phyloP scores from a whole-genome alignment of 371 early-diverging fungal species.

The Mucor mucedo region DNA sequence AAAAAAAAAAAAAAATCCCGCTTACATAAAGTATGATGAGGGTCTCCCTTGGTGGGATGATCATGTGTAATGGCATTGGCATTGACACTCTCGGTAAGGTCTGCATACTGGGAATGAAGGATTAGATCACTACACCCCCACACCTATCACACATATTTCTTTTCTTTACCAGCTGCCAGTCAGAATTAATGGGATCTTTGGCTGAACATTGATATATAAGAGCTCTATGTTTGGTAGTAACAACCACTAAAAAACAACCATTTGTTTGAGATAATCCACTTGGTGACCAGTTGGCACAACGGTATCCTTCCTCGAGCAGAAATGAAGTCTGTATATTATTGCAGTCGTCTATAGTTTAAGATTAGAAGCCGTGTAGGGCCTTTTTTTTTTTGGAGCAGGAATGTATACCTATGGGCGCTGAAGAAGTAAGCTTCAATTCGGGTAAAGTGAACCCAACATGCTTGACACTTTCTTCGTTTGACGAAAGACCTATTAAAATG shows the following conservation, averaged over 20 bases:
- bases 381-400: too few relatives aligned
- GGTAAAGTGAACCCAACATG: constrained; percentile 23
- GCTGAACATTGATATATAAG: constrained; percentile 27
- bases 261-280: constrained; percentile 25
- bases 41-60: constrained; percentile 7
- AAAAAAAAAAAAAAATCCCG: neutral
- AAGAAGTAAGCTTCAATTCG: neutral
- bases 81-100: constrained; percentile 27
- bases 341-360: constrained; percentile 10
- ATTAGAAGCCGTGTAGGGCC: neutral
- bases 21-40: constrained; percentile 32
- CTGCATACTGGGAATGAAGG: constrained; percentile 4
- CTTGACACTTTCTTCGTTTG: constrained; percentile 27
- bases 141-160: neutral
- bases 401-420: neutral
- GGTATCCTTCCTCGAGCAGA: constrained; percentile 30
- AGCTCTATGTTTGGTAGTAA: constrained; percentile 43
- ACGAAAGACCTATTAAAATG: constrained; percentile 27
- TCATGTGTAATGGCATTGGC: constrained; percentile 3
- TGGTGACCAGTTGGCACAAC: constrained; percentile 40
- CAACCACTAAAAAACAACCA: constrained; percentile 37
- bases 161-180: constrained; percentile 32
- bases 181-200: constrained; percentile 15
- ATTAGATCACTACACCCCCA: too few relatives aligned
- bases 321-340: constrained; percentile 24